Evolutionary conservation across 768 basidiomycete species (phyloP).

Genomic region (Rubroboletus pulcherrimus): DNA sequence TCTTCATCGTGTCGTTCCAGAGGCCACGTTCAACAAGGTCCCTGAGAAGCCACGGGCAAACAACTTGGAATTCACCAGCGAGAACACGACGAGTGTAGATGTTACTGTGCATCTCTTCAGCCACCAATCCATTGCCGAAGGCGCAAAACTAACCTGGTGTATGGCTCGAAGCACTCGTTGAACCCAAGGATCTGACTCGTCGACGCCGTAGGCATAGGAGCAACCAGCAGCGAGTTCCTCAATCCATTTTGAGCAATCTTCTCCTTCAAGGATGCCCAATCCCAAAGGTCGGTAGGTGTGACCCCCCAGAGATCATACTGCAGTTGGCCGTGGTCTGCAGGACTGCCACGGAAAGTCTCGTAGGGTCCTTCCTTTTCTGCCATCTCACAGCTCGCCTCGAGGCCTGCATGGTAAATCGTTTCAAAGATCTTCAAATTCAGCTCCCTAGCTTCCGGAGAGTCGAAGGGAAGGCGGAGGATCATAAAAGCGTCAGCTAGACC

Average conservation of each 20-base stretch:
- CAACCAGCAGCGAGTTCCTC: slow-evolving; percentile 83
- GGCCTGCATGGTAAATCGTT: slow-evolving; percentile 95
- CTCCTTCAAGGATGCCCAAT: slow-evolving; percentile 85
- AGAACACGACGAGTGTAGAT: slow-evolving; percentile 98
- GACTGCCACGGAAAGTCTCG: slow-evolving; percentile 86
- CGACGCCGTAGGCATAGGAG: slow-evolving; percentile 99
- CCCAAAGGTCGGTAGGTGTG: slow-evolving; percentile 88
- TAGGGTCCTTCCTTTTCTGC: slow-evolving; percentile 79
- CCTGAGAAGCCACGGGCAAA: slow-evolving; percentile 98
- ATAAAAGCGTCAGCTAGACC: slow-evolving; percentile 98
- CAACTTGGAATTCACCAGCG: slow-evolving; percentile 99
- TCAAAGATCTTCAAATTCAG: slow-evolving; percentile 97
- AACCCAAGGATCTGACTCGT: slow-evolving; percentile 97
- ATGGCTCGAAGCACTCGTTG: slow-evolving; percentile 99
- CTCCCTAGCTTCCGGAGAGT: slow-evolving; percentile 77
- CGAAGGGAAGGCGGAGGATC: slow-evolving; percentile 94
- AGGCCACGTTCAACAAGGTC: slow-evolving; percentile 93
- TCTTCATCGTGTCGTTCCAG: slow-evolving; percentile 99
- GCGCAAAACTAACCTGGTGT: slow-evolving; percentile 67
- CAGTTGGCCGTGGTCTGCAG: slow-evolving; percentile 81
- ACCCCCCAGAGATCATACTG: slow-evolving; percentile 97
- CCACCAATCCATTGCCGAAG: background rate
- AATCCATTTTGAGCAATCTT: slow-evolving; percentile 79
- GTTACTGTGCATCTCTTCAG: slow-evolving; percentile 55
- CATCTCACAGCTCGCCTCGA: slow-evolving; percentile 87